Base-by-base conservation (phyloP, 129 eudicot genomes). In the sunflower (Helianthus annuus) region DNA sequence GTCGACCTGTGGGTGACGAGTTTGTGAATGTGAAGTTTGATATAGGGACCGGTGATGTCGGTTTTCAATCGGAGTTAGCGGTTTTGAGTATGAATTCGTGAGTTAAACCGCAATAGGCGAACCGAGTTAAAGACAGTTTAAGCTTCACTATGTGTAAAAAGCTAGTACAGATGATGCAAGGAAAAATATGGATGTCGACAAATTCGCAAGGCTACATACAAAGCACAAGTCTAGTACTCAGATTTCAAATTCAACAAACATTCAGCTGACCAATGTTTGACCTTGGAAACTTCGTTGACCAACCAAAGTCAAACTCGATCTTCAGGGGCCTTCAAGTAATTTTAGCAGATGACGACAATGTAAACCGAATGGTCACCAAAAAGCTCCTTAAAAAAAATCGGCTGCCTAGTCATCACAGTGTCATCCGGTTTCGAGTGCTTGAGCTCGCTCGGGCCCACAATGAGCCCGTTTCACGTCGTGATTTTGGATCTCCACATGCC, bases 161-260 rank as follows among this genome's bases (percentile, higher is more conserved):
- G 65, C 94, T 92, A 68, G 97, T 86, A 44, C 94, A 89, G 97
- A 80, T 89, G 96, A 88, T 92, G 97, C 97, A 86, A 78, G 97
- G 97, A 3, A 83, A 83, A 65, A 86, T 92, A 70, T 84, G 91
- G 92, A 82, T 86, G 80, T 76, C 88, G 16, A 66, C 83, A 42
- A 81, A 72, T 77, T 14, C 89, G 5, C 72, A 63, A 40, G 96
- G 97, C 24, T 77, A 70, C 24, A 78, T 84, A 16, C 88, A 87
- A 73, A 83, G 87, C 72, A 86, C 82, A 85, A 85, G 79, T 64
- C 91, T 92, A 13, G 60, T 88, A 40, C 85, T 92, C 70, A 77
- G 89, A 65, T 86, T 92, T 60, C 96, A 86, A 75, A 76, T 74
- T 56, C 89, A 71, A 67, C 76, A 87, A 36, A 29, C 84, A 24